Conservation (phyloP, 1,139 yeast species). For the Geotrichum europaeum region DNA sequence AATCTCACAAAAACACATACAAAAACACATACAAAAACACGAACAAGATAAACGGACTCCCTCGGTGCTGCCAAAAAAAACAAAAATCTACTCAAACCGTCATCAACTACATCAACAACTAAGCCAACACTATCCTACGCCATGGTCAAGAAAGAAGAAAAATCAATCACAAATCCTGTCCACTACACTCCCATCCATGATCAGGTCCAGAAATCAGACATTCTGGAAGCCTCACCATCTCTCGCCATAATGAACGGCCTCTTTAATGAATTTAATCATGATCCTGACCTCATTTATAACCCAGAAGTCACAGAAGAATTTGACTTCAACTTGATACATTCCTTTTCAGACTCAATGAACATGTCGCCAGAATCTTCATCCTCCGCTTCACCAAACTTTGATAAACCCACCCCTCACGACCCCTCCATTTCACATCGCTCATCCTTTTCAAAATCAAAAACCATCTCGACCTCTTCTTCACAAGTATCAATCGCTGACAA, state of each 20-base stretch:
- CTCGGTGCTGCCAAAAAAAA: background rate
- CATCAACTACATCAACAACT: background rate
- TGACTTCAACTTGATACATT: background rate
- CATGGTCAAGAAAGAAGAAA: background rate
- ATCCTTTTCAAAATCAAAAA: constrained; percentile 4
- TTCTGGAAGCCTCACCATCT: constrained; percentile 6
- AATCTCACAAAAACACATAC: background rate
- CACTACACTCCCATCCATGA: constrained; percentile 12
- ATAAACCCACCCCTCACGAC: background rate
- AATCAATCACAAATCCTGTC: background rate
- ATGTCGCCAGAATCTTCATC: constrained; percentile 5
- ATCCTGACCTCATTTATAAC: background rate
- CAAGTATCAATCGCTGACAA: constrained; percentile 8
- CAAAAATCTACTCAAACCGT: background rate
- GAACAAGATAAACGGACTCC: background rate
- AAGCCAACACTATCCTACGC: background rate
- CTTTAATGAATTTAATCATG: background rate
- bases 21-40: background rate
- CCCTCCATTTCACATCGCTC: constrained; percentile 1
- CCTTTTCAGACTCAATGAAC: constrained; percentile 4
- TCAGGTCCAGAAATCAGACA: constrained; percentile 1
- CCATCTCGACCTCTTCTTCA: constrained; percentile 5
- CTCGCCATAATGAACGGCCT: background rate
- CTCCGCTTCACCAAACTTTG: constrained; percentile 4
- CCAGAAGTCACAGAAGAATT: background rate